Conservation (phyloP, 2,329 filamentous ascomycete species). For the Botryosphaeria dothidea region DNA sequence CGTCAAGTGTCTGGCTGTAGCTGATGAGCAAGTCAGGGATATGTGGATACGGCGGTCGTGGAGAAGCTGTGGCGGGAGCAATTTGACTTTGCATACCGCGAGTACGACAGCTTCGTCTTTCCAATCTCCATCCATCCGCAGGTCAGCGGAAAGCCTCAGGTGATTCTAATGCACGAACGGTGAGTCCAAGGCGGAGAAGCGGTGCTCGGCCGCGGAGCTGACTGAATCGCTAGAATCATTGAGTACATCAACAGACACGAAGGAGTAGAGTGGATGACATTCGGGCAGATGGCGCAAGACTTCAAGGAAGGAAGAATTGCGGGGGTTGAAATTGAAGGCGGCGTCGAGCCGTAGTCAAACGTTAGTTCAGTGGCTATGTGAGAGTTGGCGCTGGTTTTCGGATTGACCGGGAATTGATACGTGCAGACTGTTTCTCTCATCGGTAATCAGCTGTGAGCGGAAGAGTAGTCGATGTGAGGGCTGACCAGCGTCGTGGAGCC, state of each 20-base stretch:
- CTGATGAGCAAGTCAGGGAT: constrained; percentile 35
- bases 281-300: constrained; percentile 39
- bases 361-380: too few relatives aligned
- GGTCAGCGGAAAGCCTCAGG: constrained; percentile 50
- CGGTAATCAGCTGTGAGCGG: too few relatives aligned
- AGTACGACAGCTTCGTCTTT: constrained; percentile 50
- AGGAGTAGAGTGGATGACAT: constrained; percentile 46
- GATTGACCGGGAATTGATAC: too few relatives aligned
- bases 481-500: too few relatives aligned
- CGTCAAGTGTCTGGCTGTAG: too few relatives aligned
- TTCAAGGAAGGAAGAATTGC: constrained; percentile 36
- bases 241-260: constrained; percentile 48
- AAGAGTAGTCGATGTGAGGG: too few relatives aligned
- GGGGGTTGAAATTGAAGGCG: constrained; percentile 37
- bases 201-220: background rate
- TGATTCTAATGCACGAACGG: constrained; percentile 49
- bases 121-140: constrained; percentile 51
- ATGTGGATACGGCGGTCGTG: constrained; percentile 43
- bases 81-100: constrained; percentile 48
- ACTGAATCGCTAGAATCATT: constrained; percentile 32
- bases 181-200: background rate
- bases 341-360: constrained; percentile 21
- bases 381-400: too few relatives aligned
- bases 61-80: constrained; percentile 49
- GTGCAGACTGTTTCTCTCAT: too few relatives aligned